Base-by-base conservation (phyloP, 805 yeast genomes). In the Kluyveromyces siamensis region DNA sequence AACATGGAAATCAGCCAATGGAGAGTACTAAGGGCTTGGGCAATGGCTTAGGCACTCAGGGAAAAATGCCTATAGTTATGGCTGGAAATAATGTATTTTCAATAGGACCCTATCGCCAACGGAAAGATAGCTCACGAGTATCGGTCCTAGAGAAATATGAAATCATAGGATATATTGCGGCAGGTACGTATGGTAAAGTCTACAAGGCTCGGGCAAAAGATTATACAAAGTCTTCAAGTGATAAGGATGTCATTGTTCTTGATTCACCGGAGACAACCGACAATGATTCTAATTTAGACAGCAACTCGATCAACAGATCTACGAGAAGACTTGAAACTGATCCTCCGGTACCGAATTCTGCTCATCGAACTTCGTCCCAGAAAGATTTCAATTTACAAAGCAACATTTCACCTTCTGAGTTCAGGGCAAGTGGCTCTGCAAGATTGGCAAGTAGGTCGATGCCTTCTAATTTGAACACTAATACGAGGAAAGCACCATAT, bases 121-220 rank as follows among this genome's bases (percentile, higher is more conserved):
- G 91, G 39, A 77, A 79, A 59, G 96, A 88, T 61, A 65, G 75
- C 25, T 67, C 77, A 13, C 69, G 96, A 46, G 74, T 79, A 30
- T 81, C 86, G 2, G 96, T 93, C 2, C 69, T 88, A n/a, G 83
- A 84, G 46, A 84, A 83, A 57, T 93, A 90, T 67, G 90, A 84
- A 52, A 84, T 93, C 51, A 68, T 89, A 16, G 99, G 99, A 0
- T 93, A 93, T 66, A 93, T 93, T 50, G 99, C 99, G 1, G 96
- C 99, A 0, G 99, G 99, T 38, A 93, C 99, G 0, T 93, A 93
- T 66, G 99, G 99, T 50, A 89, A 87, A 63, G 99, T 93, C 18
- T 93, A 89, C 71, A 91, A 93, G 63, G 98, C 97, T 8, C 77
- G 77, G 52, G 74, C 81, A 8, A 63, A 61, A 63, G 66, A 55